A percentile compares a stretch with the other conserved stretches of the same genome.
Evolutionary conservation across 441 rosid species (phyloP).

Genomic region (Gossypium lobatum): DNA sequence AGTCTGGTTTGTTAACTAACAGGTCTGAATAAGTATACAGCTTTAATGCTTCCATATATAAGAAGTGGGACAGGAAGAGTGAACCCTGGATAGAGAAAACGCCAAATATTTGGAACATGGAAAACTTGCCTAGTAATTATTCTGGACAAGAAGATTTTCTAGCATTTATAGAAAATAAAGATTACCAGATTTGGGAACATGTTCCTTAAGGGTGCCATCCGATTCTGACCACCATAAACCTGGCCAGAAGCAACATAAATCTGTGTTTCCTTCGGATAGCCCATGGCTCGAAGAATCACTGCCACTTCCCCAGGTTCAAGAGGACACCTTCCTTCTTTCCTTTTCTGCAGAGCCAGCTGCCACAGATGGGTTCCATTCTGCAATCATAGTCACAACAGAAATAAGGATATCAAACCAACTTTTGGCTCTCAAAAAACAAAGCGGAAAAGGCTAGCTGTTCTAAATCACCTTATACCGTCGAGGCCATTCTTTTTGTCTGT

Average conservation of each 20-base stretch:
- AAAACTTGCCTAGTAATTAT: not conserved
- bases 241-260: slow-evolving; percentile 99
- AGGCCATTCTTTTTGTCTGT: slow-evolving; percentile 97
- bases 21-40: not conserved
- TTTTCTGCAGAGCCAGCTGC: slow-evolving; percentile 87
- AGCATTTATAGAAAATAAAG: not conserved
- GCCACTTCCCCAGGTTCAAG: slow-evolving; percentile 99
- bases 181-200: slow-evolving; percentile 91
- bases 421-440: slow-evolving; percentile 11
- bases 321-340: slow-evolving; percentile 98
- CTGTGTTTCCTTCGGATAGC: slow-evolving; percentile 95
- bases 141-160: not conserved
- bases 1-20: not conserved
- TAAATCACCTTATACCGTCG: slow-evolving; percentile 79
- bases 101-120: not conserved
- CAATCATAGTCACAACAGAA: slow-evolving; percentile 19
- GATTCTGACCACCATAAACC: slow-evolving; percentile 96
- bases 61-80: not conserved
- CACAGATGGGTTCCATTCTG: slow-evolving; percentile 98
- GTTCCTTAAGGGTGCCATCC: slow-evolving; percentile 97
- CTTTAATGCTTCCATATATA: not conserved
- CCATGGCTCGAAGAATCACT: slow-evolving; percentile 94
- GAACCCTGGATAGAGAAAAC: not conserved
- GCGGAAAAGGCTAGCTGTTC: not conserved
- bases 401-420: slow-evolving; percentile 2